Evolutionary conservation across 371 early-diverging fungal genomes (phyloP), one percentile per base, ranked within the genome.

Genomic region (Lichtheimia ornata): DNA sequence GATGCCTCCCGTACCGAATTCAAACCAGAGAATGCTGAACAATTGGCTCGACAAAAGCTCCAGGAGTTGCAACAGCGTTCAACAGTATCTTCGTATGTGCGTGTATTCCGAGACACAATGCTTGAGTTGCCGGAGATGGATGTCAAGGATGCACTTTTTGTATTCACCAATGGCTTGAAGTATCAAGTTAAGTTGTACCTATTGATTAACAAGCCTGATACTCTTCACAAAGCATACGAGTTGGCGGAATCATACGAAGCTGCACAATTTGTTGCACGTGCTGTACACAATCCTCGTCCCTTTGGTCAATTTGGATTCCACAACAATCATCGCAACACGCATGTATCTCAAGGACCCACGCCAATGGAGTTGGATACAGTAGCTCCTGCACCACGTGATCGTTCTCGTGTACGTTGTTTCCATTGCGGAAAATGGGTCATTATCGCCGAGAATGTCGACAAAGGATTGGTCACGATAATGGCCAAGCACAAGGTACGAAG

Each of bases 81-180:
- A 0, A 18, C 24, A 43, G 25, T 4, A 42, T 43, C 43, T 42
- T 56, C 24, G 17, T 56, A 56, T 43, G 14, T 56, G 6, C 22
- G 25, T 14, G 56, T 17, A 0, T 63, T 63, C 40, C 47, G 53
- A 24, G 44, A 56, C 12, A 58, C 49, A 5, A 64, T 64, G 64
- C 41, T 53, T 2, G 59, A 64, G 3, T 28, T 64, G 14, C 56
- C 59, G 5, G 53, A 44, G 0, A 63, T 63, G 58, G n/a, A 27
- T 30, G 59, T 53, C 2, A 20, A 53, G 17, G 64, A 65, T 20
- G 59, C 60, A 1, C 11, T 44, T 1, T 35, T 50, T 9, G 27
- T 40, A 12, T 65, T 65, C 40, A 42, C 56, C 15, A 4, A 35
- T 5, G 65, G 65, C 43, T 20, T 65, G 13, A 17, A 4, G 1